Evolutionary conservation across 768 basidiomycete genomes (phyloP), one percentile per base, ranked within the genome.

Genomic region (Tremella yokohamensis): DNA sequence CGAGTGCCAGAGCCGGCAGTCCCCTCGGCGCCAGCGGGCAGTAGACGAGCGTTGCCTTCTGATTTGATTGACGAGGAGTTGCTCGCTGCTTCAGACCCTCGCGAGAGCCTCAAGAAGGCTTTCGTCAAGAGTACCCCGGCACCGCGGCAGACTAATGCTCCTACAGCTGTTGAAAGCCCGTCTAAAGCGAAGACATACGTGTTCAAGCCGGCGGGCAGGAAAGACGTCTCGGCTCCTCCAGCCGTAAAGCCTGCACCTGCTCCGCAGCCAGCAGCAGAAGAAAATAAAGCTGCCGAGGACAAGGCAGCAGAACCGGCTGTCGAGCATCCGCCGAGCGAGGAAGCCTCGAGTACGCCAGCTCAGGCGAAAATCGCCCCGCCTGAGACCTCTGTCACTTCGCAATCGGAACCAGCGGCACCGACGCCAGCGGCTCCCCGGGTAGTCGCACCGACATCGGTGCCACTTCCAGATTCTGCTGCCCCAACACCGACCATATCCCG

Each of bases 21-120:
- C 6, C 29, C 29, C 6, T 4, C 29, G 29, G 29, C 11, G 6
- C 29, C 29, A 11, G 29, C 29, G 22, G 42, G 42, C 8, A 15
- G 37, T 12, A 24, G 52, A 20, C 56, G 54, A 19, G 29, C 29
- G 29, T 44, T 65, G 18, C 68, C 68, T 1, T 40, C 62, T 8
- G 66, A 63, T 29, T 52, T 73, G 38, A 66, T 73, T 22, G 71
- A 70, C 47, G 66, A 70, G 22, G 71, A 70, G 50, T 48, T 68
- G 2, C 54, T 68, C 39, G 66, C 64, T 13, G 66, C 56, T 44
- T 59, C 58, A 11, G 71, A 73, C 53, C 71, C 71, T 3, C 60
- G 58, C 39, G 51, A 63, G 15, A 62, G 66, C 9, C 61, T 70
- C 37, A 73, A 73, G 37, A 63, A 68, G 53, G 71, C 71, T 18